These are phyloP conservation scores for Cyberlindnera xylosilytica DNA, from an alignment of 805 yeast genomes.

Conservation along the genomic window DNA sequence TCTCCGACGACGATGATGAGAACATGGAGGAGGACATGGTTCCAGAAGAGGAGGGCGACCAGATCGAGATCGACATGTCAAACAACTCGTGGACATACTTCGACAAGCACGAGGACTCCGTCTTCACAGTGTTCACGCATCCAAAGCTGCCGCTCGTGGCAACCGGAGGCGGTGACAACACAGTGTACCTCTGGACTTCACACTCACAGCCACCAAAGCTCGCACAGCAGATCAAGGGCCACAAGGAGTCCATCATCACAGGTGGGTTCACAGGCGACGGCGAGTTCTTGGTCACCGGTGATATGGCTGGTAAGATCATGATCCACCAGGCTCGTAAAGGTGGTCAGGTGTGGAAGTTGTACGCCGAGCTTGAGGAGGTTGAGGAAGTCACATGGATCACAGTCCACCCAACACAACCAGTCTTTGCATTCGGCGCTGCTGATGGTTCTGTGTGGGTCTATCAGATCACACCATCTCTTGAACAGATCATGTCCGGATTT, in stretches of 20 bases:
- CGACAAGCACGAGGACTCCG: slow-evolving; percentile 85
- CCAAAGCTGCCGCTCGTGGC: slow-evolving; percentile 82
- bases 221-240: slow-evolving; percentile 74
- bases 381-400: slow-evolving; percentile 86
- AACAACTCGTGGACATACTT: slow-evolving; percentile 89
- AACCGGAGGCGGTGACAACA: slow-evolving; percentile 95
- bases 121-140: slow-evolving; percentile 78
- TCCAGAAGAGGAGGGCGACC: slow-evolving; percentile 42
- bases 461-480: slow-evolving; percentile 59
- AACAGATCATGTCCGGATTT: slow-evolving; percentile 73
- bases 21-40: slow-evolving; percentile 30
- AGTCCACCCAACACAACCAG: slow-evolving; percentile 72
- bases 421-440: slow-evolving; percentile 87
- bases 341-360: slow-evolving; percentile 79
- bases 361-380: slow-evolving; percentile 75
- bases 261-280: slow-evolving; percentile 87
- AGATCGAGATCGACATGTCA: slow-evolving; percentile 77
- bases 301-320: slow-evolving; percentile 86
- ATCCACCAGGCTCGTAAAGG: slow-evolving; percentile 68
- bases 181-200: slow-evolving; percentile 89
- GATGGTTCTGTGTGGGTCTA: slow-evolving; percentile 97
- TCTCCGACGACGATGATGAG: slow-evolving; percentile 31
- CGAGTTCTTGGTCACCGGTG: slow-evolving; percentile 78
- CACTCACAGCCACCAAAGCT: slow-evolving; percentile 80
- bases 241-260: slow-evolving; percentile 82